A percentile compares a stretch with the other conserved stretches of the same genome.
phyloP scores from a whole-genome alignment of 73 alveolate species.

The Paramecium bursaria region DNA sequence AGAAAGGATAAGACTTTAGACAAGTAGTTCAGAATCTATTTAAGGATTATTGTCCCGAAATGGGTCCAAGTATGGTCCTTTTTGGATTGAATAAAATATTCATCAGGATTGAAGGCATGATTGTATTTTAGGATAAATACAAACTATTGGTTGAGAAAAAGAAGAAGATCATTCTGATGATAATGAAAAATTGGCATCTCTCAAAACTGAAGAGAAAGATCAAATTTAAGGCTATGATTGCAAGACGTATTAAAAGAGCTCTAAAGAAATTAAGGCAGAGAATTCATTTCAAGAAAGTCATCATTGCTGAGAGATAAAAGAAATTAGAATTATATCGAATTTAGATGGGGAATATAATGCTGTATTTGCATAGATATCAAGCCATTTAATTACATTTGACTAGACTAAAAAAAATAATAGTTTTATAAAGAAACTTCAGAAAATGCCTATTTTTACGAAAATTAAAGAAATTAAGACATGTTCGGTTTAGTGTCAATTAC shows the following conservation, averaged over 20 bases:
- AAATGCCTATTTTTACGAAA: conserved; percentile 24
- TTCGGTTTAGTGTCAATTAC: conserved; percentile 24
- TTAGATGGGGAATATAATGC: background rate
- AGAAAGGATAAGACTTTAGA: conserved; percentile 71
- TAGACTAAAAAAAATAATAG: background rate
- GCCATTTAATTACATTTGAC: background rate
- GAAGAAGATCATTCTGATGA: background rate
- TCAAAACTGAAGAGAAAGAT: too few relatives aligned
- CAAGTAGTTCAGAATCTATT: conserved; percentile 2
- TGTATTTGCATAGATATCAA: background rate
- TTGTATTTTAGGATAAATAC: background rate
- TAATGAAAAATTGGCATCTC: conserved; percentile 18
- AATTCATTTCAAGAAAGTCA: background rate
- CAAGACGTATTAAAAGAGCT: too few relatives aligned
- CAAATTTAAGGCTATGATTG: too few relatives aligned
- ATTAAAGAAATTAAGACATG: conserved; percentile 42
- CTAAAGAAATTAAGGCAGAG: conserved; percentile 17
- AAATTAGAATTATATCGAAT: background rate
- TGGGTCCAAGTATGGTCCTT: conserved; percentile 23
- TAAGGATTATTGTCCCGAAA: background rate
- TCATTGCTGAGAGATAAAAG: background rate
- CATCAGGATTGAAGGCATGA: conserved; percentile 41
- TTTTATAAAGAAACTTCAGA: background rate
- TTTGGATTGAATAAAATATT: conserved; percentile 36
- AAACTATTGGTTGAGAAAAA: background rate